Evolutionary conservation across 345 rosid species (phyloP).

Genomic region (Pelargonium nanum): DNA sequence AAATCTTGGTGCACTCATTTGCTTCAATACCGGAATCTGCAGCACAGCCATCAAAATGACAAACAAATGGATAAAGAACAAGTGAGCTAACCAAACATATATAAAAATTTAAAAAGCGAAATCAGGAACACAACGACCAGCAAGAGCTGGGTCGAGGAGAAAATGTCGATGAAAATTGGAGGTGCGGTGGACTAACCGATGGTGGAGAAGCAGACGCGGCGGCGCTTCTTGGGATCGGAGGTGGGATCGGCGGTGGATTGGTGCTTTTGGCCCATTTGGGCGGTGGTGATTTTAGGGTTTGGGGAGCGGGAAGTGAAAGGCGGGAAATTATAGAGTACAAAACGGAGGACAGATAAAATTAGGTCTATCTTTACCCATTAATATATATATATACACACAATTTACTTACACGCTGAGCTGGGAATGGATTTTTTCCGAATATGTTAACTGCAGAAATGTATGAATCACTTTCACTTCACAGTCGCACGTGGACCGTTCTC

Average conservation of each 20-base stretch:
- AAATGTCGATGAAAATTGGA: not conserved
- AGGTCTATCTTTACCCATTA: too few species aligned
- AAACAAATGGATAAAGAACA: conserved; percentile 4
- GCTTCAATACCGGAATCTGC: conserved; percentile 83
- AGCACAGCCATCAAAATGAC: not conserved
- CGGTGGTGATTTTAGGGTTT: conserved; percentile 27
- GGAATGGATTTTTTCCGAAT: too few species aligned
- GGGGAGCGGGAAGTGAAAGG: conserved; percentile 47
- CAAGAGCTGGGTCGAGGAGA: not conserved
- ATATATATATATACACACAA: conserved; percentile 7
- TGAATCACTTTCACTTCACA: too few species aligned
- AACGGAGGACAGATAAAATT: conserved; percentile 5
- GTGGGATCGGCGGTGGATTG: conserved; percentile 25
- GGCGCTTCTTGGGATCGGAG: conserved; percentile 67
- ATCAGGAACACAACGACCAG: not conserved
- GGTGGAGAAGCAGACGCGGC: conserved; percentile 64
- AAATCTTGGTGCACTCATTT: conserved; percentile 67
- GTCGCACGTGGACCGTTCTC: too few species aligned
- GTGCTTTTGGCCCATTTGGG: conserved; percentile 48
- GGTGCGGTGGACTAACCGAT: conserved; percentile 28
- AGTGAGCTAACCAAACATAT: conserved; percentile 3
- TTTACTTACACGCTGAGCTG: too few species aligned
- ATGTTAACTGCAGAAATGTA: too few species aligned
- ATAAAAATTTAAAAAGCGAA: not conserved
- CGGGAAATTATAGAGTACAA: conserved; percentile 65